phyloP scores from a whole-genome alignment of 2,329 filamentous ascomycete genomes.

The Pseudogymnoascus verrucosus region DNA sequence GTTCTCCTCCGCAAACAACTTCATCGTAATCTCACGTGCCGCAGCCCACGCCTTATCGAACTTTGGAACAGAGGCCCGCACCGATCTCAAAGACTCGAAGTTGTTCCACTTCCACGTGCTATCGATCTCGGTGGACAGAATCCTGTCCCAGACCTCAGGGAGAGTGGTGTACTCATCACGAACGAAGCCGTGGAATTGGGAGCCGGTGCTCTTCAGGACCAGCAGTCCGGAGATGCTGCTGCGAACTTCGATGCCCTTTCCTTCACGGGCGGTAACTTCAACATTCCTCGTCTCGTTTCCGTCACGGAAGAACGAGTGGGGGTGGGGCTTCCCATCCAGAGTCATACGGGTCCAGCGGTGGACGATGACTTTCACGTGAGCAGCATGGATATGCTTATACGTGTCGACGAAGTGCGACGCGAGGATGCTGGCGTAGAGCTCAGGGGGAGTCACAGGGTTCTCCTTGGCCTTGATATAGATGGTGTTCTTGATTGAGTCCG shows the following conservation, averaged over 20 bases:
- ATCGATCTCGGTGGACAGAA: slow-evolving; percentile 89
- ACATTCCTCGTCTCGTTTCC: slow-evolving; percentile 81
- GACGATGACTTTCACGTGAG: slow-evolving; percentile 72
- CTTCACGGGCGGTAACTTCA: slow-evolving; percentile 60
- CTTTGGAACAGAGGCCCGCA: slow-evolving; percentile 52
- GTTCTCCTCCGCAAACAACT: slow-evolving; percentile 81
- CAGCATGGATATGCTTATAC: slow-evolving; percentile 80
- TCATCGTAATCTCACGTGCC: slow-evolving; percentile 79
- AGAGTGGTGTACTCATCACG: slow-evolving; percentile 90
- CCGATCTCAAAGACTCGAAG: slow-evolving; percentile 58
- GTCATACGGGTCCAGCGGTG: slow-evolving; percentile 89
- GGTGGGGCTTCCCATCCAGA: slow-evolving; percentile 81
- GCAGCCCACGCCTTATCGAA: slow-evolving; percentile 75
- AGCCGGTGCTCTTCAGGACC: slow-evolving; percentile 93
- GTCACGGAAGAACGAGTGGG: slow-evolving; percentile 90
- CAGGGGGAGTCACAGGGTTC: slow-evolving; percentile 83
- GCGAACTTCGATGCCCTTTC: slow-evolving; percentile 63
- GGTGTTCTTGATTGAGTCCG: slow-evolving; percentile 97
- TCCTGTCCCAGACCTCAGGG: slow-evolving; percentile 86
- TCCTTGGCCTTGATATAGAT: slow-evolving; percentile 93
- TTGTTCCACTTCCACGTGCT: slow-evolving; percentile 76
- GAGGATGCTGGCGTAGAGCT: slow-evolving; percentile 80
- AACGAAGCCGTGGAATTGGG: slow-evolving; percentile 90
- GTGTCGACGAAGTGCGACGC: slow-evolving; percentile 81
- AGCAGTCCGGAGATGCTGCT: slow-evolving; percentile 74